Conservation (phyloP, 352 stramenopile genomes). For the Globisporangium nunn region DNA sequence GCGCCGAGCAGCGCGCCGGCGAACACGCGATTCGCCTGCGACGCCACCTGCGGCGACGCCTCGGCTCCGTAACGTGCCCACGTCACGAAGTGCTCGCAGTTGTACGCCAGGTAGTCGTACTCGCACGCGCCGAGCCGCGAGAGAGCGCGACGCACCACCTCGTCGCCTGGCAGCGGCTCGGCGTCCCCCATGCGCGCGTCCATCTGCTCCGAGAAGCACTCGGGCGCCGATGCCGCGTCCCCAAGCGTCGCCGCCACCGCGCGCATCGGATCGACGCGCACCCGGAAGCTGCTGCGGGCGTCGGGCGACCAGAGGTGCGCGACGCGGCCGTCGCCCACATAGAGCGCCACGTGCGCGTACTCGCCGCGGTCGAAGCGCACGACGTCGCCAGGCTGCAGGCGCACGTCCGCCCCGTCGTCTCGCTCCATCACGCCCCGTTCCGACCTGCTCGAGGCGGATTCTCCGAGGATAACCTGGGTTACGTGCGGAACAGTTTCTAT, state of each 20-base stretch:
- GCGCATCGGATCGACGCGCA: slow-evolving; percentile 57
- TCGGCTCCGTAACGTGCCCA: slow-evolving; percentile 56
- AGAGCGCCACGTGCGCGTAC: slow-evolving; percentile 60
- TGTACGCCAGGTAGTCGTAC: slow-evolving; percentile 50
- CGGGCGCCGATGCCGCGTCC: slow-evolving; percentile 9
- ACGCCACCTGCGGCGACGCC: slow-evolving; percentile 46
- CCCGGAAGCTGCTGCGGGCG: slow-evolving; percentile 30
- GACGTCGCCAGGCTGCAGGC: slow-evolving; percentile 32
- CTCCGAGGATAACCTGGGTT: too few species aligned
- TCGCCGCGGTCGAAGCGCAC: slow-evolving; percentile 57
- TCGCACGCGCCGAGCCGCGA: slow-evolving; percentile 39
- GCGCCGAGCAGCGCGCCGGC: slow-evolving; percentile 52
- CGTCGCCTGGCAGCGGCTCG: slow-evolving; percentile 28
- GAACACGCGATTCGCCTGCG: slow-evolving; percentile 54
- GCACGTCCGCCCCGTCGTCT: too few species aligned
- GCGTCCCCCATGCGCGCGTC: slow-evolving; percentile 40
- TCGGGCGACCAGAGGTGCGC: slow-evolving; percentile 59
- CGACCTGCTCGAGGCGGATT: neutral
- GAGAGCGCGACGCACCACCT: slow-evolving; percentile 38
- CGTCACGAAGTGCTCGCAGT: slow-evolving; percentile 78
- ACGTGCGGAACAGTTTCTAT: neutral
- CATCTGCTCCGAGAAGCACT: slow-evolving; percentile 36
- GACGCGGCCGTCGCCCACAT: slow-evolving; percentile 33
- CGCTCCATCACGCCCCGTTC: slow-evolving; percentile 6
- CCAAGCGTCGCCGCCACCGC: slow-evolving; percentile 19